Base-by-base conservation (phyloP, 805 yeast genomes). In the Candida multigemmis region DNA sequence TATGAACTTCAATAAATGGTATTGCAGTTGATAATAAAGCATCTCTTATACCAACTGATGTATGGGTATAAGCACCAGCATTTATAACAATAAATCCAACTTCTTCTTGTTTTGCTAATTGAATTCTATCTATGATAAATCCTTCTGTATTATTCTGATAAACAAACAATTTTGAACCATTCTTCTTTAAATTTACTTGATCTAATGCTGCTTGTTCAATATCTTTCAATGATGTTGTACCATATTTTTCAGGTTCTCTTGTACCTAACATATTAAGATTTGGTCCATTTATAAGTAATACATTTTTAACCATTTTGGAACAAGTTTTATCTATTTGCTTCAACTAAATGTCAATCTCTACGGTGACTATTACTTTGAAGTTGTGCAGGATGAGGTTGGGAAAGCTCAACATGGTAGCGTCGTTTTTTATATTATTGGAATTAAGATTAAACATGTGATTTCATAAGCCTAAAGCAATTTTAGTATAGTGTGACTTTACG, bases 31-130 rank as follows among this genome's bases (percentile, higher is more conserved):
- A 67, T 20, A 65, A 38, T 20, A 67, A 46, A 4, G 73, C 73
- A 39, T 67, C 73, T 31, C 73, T 56, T 8, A 67, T 51, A 2
- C 67, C 73, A 13, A 67, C 61, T 1, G 71, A 63, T 1, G 72
- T 67, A 34, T 67, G 73, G 2, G 72, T 67, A 38, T 62, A 66
- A 7, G 73, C 73, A 25, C 72, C 72, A 8, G 72, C 72, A 36
- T 67, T 67, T 26, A 67, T 65, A 20, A 67, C 53, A 23, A 67
- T 60, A 37, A 65, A 66, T 1, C 56, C 63, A 17, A 57, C 55
- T 5, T 60, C 63, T 20, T 66, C 61, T 12, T 32, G 33, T 36
- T 53, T 58, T 7, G 72, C 71, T 36, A 60, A 50, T 35, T 67
- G 73, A 22, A 67, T 65, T 22, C 68, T 42, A 35, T 67, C 71